Evolutionary conservation across 805 yeast genomes (phyloP), one percentile per base, ranked within the genome.

Genomic region (Hermanozyma aechmeae): DNA sequence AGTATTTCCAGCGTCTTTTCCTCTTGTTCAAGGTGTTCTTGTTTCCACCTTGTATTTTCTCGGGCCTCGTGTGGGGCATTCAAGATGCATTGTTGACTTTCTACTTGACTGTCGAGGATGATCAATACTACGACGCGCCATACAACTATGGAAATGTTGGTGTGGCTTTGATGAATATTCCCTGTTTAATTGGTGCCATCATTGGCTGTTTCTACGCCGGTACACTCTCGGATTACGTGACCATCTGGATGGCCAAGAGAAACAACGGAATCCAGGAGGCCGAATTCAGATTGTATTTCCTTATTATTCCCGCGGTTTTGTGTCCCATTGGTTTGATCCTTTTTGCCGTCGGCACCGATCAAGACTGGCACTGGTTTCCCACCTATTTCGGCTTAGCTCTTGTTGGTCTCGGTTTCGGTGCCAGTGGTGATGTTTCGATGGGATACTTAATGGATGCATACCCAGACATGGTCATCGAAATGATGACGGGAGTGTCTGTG

Each of bases 51-150:
- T 77, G 74, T 10, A 55, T 77, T 42, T 56, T 73, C 15, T 73
- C 81, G 2, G 83, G 84, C 28, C 35, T 76, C n/a, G 72, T 79
- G 38, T 81, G 89, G 89, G 89, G 89, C 25, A 61, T 75, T 33
- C 89, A 80, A 50, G 85, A 79, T 46, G 81, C 85, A 0, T 76
- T 79, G 46, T 62, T 80, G 38, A 73, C 87, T 0, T 80, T 81
- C 43, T 81, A 79, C 50, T 51, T 81, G 37, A 79, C 87, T 3
- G 71, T 82, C 8, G 82, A 79, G 47, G 86, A 79, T 35, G 76
- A 76, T 31, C 58, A 62, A 38, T 80, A 74, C 56, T 73, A 73
- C 29, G 76, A 67, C 32, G 65, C 66, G 0, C 89, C 92, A 8
- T 80, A 72, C 65, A 69, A 70, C 50, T 78, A 77, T 45, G 61